Evolutionary conservation across 208 protist species (phyloP), one percentile per base, ranked within the genome.

Genomic region (Angomonas ambiguus): DNA sequence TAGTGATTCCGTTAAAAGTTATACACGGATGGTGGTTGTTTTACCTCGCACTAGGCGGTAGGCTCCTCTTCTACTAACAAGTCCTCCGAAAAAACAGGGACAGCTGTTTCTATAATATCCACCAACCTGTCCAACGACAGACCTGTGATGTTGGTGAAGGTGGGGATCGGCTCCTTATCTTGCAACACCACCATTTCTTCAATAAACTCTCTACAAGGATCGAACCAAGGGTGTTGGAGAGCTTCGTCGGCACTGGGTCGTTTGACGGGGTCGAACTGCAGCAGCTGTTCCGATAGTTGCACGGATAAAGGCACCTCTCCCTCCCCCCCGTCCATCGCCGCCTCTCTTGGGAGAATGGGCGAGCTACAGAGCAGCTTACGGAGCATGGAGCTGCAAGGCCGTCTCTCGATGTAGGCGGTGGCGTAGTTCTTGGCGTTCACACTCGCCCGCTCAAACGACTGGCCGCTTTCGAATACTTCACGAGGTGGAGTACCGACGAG

Each of bases 401-500:
- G 65, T 8, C 67, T 67, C 69, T 90, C 79, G 20, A 96, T 86
- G 58, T 83, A 83, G 18, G 77, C 77, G 6, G 91, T 74, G 1
- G 83, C 76, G 76, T 94, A 96, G 28, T 82, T 81, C 75, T 82
- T 92, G 0, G 91, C 91, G 70, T 96, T 93, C n/a, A 77, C 65
- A 30, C 83, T 92, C 16, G 91, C 79, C 61, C 97, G 76, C 32
- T 92, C 96, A 51, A 99, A 92, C 35, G 85, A 76, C 41, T 78
- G 67, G 31, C 82, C 80, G 18, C 62, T 63, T 20, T 91, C 74
- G 59, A 96, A 96, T 35, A 91, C 66, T 5, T 92, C 82, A 11
- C 87, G 71, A 32, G 74, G 91, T 13, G 98, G 97, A 5, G 97
- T 99, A 41, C 97, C 96, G 11, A 99, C 87, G 30, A 95, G 82